Evolutionary conservation across 208 protist genomes (phyloP).

Genomic region (Wallacemonas collosoma): DNA sequence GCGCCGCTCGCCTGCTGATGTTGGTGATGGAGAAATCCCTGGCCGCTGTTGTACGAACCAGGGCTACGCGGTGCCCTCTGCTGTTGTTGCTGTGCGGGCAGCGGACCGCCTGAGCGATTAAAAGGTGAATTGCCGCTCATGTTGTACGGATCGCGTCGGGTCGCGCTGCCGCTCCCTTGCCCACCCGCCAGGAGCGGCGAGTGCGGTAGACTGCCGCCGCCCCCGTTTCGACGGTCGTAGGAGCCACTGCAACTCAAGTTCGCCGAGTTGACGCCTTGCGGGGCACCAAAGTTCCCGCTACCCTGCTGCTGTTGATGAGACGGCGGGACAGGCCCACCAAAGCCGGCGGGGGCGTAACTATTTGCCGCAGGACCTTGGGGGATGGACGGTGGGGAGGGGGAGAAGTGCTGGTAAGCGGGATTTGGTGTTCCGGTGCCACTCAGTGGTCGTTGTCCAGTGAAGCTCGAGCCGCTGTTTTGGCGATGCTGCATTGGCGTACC

Average conservation of each 20-base stretch:
- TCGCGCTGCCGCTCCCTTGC: background rate
- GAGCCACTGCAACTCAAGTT: conserved; percentile 11
- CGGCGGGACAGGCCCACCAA: conserved; percentile 30
- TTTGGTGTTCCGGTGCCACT: conserved; percentile 17
- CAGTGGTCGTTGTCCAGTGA: background rate
- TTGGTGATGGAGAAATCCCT: conserved; percentile 1
- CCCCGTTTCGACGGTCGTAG: conserved; percentile 5
- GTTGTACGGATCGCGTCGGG: conserved; percentile 15
- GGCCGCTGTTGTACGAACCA: conserved; percentile 12
- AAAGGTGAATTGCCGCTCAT: conserved; percentile 16
- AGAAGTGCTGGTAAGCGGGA: background rate
- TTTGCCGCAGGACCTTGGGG: background rate
- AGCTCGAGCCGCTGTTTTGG: conserved; percentile 9
- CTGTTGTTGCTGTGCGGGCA: conserved; percentile 6
- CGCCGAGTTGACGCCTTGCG: background rate
- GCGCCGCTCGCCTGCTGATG: background rate
- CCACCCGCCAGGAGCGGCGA: background rate
- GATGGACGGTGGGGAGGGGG: background rate
- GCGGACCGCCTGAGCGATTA: conserved; percentile 1
- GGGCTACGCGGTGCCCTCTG: conserved; percentile 3
- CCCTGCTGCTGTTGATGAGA: conserved; percentile 20
- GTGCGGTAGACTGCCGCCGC: conserved; percentile 8
- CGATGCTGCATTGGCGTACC: conserved; percentile 13
- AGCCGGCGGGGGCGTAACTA: conserved; percentile 42
- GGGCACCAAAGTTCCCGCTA: conserved; percentile 3